Evolutionary conservation across 129 eudicot species (phyloP).

Genomic region (Erigeron canadensis): DNA sequence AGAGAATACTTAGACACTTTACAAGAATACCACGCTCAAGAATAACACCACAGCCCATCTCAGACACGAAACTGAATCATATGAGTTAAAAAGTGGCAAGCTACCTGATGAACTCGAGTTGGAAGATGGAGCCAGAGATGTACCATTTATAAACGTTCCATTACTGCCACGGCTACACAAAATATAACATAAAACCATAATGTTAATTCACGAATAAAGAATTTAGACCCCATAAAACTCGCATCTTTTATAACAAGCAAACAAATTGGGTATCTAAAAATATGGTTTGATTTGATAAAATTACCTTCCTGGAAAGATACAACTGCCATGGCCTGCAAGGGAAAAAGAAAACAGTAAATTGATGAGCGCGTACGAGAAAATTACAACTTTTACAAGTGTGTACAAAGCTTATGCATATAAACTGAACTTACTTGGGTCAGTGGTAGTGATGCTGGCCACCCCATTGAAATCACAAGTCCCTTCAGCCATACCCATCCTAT

Average conservation of each 20-base stretch:
- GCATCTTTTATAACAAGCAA: background rate
- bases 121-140: conserved; percentile 71
- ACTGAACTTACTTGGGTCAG: conserved; percentile 69
- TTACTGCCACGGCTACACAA: conserved; percentile 62
- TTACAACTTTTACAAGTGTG: background rate
- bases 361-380: background rate
- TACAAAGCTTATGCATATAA: background rate
- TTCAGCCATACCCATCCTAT: conserved; percentile 56
- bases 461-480: conserved; percentile 81
- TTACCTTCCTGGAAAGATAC: conserved; percentile 59
- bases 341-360: background rate
- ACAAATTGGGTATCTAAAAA: too few species aligned
- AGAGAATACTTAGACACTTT: conserved; percentile 29
- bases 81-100: conserved; percentile 18
- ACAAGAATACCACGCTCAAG: conserved; percentile 37
- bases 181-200: conserved; percentile 15
- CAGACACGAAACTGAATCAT: conserved; percentile 17
- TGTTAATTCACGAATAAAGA: background rate
- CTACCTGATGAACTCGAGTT: conserved; percentile 53
- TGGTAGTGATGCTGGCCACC: conserved; percentile 77
- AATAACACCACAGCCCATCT: conserved; percentile 33
- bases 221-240: background rate
- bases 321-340: conserved; percentile 74
- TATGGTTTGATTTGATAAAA: too few species aligned
- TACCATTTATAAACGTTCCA: conserved; percentile 49